Conservation (phyloP, 176 grass and related monocot species). For the Triticum aestivum region DNA sequence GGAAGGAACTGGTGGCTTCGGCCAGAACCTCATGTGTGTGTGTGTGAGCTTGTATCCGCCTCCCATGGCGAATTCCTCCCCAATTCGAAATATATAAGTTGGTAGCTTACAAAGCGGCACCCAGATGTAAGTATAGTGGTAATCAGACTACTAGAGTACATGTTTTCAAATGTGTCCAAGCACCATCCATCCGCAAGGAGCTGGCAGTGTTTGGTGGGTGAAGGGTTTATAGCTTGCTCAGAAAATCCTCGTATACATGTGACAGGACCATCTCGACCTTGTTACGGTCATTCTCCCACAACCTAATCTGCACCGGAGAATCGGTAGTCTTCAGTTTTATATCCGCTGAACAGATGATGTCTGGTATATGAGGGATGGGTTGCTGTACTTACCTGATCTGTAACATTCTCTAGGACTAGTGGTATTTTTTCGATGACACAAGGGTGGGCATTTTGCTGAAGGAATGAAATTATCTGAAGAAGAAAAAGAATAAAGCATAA, state of each 20-base stretch:
- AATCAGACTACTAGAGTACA: too few relatives aligned
- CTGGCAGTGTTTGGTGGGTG: not conserved
- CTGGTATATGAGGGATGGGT: not conserved
- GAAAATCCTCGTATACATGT: slow-evolving; percentile 85
- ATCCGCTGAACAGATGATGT: not conserved
- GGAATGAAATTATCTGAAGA: slow-evolving; percentile 87
- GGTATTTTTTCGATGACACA: slow-evolving; percentile 77
- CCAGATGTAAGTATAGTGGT: too few relatives aligned
- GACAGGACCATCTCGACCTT: slow-evolving; percentile 66
- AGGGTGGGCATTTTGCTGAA: slow-evolving; percentile 85
- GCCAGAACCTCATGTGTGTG: too few relatives aligned
- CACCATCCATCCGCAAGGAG: too few relatives aligned
- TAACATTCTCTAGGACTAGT: slow-evolving; percentile 65
- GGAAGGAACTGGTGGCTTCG: too few relatives aligned
- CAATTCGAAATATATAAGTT: too few relatives aligned
- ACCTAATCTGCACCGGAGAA: slow-evolving; percentile 58
- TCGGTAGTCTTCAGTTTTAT: not conserved
- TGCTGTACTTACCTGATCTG: slow-evolving; percentile 61
- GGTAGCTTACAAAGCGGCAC: too few relatives aligned
- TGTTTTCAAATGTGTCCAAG: too few relatives aligned
- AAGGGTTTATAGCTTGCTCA: slow-evolving; percentile 57
- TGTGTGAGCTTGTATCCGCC: too few relatives aligned
- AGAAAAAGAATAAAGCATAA: not conserved
- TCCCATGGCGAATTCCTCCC: too few relatives aligned
- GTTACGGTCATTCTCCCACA: slow-evolving; percentile 89